Base-by-base conservation (phyloP, 2,329 filamentous ascomycete species). In the Ampelomyces quisqualis region DNA sequence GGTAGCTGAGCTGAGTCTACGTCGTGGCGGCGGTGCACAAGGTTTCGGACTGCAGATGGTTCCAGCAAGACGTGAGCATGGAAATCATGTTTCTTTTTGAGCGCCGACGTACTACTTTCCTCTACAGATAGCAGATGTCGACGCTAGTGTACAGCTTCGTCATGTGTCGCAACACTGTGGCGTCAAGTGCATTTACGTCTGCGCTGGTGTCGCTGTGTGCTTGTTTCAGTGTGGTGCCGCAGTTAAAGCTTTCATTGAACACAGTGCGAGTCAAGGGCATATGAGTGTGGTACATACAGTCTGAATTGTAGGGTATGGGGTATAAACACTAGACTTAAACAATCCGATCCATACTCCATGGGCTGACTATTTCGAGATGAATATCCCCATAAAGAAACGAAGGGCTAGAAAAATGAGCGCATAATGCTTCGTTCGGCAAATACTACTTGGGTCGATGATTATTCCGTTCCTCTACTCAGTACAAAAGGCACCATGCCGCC, bases 151-250 rank as follows among this genome's bases (percentile, higher is more conserved):
- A 50, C 15, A 26, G 43, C 14, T 10, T 50, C 22, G 26, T 31
- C 3, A 37, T 40, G 18, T 43, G 23, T 40, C 43, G 24, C 15
- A 53, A 45, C 30, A 13, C 28, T 4, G 7, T 36, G 15, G 34
- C 44, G 10, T 40, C 49, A 6, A 40, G 20, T 26, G 43, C 41
- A 5, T 50, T 48, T 26, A 41, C 41, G 6, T 50, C 46, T 27
- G 26, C 38, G 4, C 2, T 49, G 15, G 29, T 52, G 3, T 38
- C 41, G 18, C 29, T 34, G n/a, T 47, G 43, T 19, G 43, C 40
- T 10, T 32, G 31, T 15, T 31, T 30, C 2, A 42, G 31, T 13
- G 26, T 49, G 4, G 3, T 36, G 22, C 32, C 41, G 38, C 27
- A 20, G 17, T 7, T 31, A 10, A 26, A 24, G 21, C 21, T 26